Conservation (phyloP, 768 basidiomycete species). For the Calocybe cyanea region DNA sequence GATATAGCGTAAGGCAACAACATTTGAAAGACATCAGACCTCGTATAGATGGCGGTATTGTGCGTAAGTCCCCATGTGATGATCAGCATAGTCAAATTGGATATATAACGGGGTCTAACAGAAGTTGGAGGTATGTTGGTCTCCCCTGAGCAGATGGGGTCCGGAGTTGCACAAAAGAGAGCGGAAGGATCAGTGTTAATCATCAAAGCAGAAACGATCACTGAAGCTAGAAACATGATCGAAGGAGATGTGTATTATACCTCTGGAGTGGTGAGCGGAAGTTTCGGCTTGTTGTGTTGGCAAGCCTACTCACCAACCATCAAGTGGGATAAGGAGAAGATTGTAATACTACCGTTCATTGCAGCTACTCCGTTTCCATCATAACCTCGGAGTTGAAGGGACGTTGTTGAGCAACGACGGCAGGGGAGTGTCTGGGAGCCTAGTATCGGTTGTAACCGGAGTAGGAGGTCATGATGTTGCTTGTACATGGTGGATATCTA, state of each 20-base stretch:
- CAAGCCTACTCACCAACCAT: background rate
- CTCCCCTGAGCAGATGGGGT: slow-evolving; percentile 38
- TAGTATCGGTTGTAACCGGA: slow-evolving; percentile 10
- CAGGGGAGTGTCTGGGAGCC: background rate
- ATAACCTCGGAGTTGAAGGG: slow-evolving; percentile 10
- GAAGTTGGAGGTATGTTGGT: slow-evolving; percentile 49
- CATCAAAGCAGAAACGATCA: slow-evolving; percentile 47
- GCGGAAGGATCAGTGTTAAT: slow-evolving; percentile 51
- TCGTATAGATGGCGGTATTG: slow-evolving; percentile 32
- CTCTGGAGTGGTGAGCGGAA: slow-evolving; percentile 32
- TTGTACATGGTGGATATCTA: background rate
- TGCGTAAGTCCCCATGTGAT: slow-evolving; percentile 30
- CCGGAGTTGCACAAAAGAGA: slow-evolving; percentile 31
- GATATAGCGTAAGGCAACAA: slow-evolving; percentile 41
- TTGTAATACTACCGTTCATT: slow-evolving; percentile 47
- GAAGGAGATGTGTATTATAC: slow-evolving; percentile 36
- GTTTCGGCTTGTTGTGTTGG: background rate
- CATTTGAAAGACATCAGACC: slow-evolving; percentile 40
- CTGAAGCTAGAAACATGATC: slow-evolving; percentile 30
- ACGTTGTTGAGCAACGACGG: background rate
- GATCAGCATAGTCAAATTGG: background rate
- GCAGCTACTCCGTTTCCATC: slow-evolving; percentile 29
- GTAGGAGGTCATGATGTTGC: background rate
- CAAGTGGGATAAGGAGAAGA: slow-evolving; percentile 60
- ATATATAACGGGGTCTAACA: slow-evolving; percentile 16